A percentile compares a stretch with the other conserved stretches of the same genome.
Conservation (phyloP, 768 basidiomycete species). For the Rhizopogon vinicolor region DNA sequence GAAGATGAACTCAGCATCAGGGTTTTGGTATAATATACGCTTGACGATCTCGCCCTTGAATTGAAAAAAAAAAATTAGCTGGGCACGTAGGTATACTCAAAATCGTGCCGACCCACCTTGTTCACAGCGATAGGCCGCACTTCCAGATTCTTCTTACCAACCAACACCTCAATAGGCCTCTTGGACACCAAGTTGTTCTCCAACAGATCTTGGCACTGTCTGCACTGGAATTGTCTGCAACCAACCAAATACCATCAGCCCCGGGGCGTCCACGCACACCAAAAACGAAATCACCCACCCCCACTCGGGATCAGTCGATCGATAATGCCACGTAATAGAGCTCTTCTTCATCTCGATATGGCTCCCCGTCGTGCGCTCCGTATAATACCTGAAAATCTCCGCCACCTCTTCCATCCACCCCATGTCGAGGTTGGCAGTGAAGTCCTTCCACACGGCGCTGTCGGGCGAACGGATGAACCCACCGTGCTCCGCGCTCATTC, state of each 20-base stretch:
- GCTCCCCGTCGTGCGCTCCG: conserved; percentile 94
- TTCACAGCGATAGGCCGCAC: conserved; percentile 93
- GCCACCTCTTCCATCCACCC: conserved; percentile 94
- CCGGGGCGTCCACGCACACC: not conserved
- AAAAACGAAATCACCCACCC: conserved; percentile 50
- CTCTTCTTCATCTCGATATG: conserved; percentile 97
- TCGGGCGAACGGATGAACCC: conserved; percentile 83
- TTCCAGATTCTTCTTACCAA: conserved; percentile 98
- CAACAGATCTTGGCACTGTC: conserved; percentile 93
- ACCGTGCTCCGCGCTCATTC: conserved; percentile 95
- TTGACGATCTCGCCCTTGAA: conserved; percentile 90
- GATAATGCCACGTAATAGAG: conserved; percentile 97
- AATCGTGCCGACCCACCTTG: conserved; percentile 48
- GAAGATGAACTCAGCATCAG: conserved; percentile 93
- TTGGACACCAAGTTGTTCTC: conserved; percentile 93
- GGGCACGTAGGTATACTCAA: not conserved
- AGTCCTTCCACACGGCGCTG: conserved; percentile 67
- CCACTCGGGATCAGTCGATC: conserved; percentile 91
- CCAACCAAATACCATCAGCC: conserved; percentile 1
- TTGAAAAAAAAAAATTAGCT: not conserved
- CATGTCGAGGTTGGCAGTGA: conserved; percentile 94
- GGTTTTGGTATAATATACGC: conserved; percentile 86
- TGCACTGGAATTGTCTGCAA: conserved; percentile 81
- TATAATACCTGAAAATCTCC: conserved; percentile 96
- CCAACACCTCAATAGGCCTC: conserved; percentile 93